These are phyloP conservation scores for Tetrapyrgos nigripes DNA, from an alignment of 1,284 basidiomycete species.

Conservation along the genomic window DNA sequence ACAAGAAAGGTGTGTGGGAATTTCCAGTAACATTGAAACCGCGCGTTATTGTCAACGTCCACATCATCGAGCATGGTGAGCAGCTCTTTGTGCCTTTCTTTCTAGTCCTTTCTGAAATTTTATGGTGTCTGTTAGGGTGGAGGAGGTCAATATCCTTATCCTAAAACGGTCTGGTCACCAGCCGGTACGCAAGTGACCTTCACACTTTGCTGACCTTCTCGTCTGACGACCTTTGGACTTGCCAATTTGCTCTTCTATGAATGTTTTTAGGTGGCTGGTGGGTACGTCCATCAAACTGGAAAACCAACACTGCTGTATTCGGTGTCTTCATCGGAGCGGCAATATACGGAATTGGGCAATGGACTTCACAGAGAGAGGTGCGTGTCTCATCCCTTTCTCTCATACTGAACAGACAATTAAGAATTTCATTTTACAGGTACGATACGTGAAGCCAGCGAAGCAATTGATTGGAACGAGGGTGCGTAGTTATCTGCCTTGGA, in stretches of 20 bases:
- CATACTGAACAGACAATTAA: not conserved
- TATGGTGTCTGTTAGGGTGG: constrained; percentile 38
- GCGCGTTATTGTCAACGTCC: not conserved
- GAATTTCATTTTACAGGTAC: constrained; percentile 17
- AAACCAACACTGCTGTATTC: constrained; percentile 49
- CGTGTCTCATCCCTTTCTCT: constrained; percentile 21
- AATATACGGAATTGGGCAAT: constrained; percentile 41
- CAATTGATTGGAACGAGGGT: constrained; percentile 47
- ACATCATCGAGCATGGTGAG: not conserved
- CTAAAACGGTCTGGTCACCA: constrained; percentile 51
- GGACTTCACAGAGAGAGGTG: constrained; percentile 51
- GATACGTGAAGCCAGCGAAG: constrained; percentile 35
- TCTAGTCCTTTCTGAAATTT: not conserved
- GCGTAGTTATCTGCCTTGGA: constrained; percentile 17
- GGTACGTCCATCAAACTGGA: constrained; percentile 54
- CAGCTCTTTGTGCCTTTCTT: not conserved
- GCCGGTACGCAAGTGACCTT: constrained; percentile 36
- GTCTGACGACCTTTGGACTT: not conserved
- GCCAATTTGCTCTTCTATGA: not conserved
- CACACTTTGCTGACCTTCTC: not conserved
- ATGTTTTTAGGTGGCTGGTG: constrained; percentile 52
- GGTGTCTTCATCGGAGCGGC: constrained; percentile 45
- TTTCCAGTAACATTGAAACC: not conserved
- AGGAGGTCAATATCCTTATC: constrained; percentile 50
- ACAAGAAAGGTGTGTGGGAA: not conserved